Percentiles rank a stretch among this genome's conserved stretches.
Evolutionary conservation across 2,329 filamentous ascomycete genomes (phyloP).

Genomic region (Neofusicoccum sp.): DNA sequence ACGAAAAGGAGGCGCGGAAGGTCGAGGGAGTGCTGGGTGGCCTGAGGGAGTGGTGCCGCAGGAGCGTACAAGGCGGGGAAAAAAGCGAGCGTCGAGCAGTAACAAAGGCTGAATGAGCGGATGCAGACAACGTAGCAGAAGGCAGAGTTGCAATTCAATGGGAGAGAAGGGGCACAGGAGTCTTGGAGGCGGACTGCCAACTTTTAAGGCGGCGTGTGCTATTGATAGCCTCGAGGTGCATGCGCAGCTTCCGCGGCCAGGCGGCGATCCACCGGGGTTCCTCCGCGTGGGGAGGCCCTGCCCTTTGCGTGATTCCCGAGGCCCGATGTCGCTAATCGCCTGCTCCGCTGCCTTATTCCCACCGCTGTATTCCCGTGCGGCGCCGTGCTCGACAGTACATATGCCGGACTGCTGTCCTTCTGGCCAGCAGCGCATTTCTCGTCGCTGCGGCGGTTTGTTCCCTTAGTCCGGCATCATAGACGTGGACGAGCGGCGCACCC

Average conservation of each 20-base stretch:
- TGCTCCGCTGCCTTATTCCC: constrained; percentile 5
- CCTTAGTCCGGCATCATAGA: background rate
- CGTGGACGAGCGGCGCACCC: background rate
- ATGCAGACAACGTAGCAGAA: background rate
- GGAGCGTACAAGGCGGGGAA: background rate
- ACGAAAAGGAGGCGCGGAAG: background rate
- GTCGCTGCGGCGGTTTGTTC: too few relatives aligned
- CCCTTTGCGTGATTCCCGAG: constrained; percentile 1
- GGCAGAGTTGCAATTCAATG: background rate
- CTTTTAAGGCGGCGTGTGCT: constrained; percentile 11
- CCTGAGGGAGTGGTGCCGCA: background rate
- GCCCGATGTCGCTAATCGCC: constrained; percentile 1
- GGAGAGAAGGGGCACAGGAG: background rate
- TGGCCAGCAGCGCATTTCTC: too few relatives aligned
- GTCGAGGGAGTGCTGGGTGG: background rate
- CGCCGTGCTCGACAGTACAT: background rate
- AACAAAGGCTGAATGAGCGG: constrained; percentile 1
- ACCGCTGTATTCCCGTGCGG: background rate
- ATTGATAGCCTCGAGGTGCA: background rate
- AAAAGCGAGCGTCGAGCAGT: constrained; percentile 1
- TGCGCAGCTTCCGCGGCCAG: constrained; percentile 12
- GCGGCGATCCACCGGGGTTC: constrained; percentile 9
- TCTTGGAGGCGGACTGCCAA: background rate
- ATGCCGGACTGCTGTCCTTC: too few relatives aligned
- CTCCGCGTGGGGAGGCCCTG: constrained; percentile 12